Percentiles rank a stretch among this genome's conserved stretches.
Evolutionary conservation across 306 rosid species (phyloP).

Genomic region (Macrotyloma uniflorum): DNA sequence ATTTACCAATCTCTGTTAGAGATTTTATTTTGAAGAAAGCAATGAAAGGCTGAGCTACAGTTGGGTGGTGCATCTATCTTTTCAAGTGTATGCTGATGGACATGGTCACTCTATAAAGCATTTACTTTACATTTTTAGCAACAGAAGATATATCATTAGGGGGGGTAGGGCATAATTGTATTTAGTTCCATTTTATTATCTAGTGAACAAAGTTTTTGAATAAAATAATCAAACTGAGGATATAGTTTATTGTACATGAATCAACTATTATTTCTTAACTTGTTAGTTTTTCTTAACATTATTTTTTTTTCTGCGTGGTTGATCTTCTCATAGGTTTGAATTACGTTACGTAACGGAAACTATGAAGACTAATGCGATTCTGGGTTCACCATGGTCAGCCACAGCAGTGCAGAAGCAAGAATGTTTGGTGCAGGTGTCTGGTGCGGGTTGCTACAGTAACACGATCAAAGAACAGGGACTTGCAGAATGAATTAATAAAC

Average conservation of each 20-base stretch:
- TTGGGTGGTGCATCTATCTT: neutral
- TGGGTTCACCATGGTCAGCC: too few relatives aligned
- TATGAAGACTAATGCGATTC: too few relatives aligned
- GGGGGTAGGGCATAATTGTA: neutral
- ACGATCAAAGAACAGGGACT: too few relatives aligned
- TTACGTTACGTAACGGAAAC: too few relatives aligned
- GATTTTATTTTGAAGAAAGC: slow-evolving; percentile 54
- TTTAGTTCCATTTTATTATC: neutral
- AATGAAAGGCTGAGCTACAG: slow-evolving; percentile 47
- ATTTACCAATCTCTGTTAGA: slow-evolving; percentile 69
- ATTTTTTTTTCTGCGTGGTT: neutral
- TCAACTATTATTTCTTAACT: neutral
- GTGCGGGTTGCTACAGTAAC: too few relatives aligned
- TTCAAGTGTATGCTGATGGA: neutral
- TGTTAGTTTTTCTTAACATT: neutral
- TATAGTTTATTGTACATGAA: neutral
- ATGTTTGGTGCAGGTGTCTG: too few relatives aligned
- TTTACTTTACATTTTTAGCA: neutral
- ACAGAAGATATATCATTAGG: neutral
- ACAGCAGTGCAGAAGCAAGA: too few relatives aligned
- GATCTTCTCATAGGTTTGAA: neutral
- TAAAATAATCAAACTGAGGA: neutral
- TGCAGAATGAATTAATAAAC: too few relatives aligned
- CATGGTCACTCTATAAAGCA: neutral
- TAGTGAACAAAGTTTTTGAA: neutral